A percentile compares a stretch with the other conserved stretches of the same genome.
These are phyloP conservation scores for Corynascus novoguineensis DNA, from an alignment of 495 filamentous ascomycete genomes.

Conservation along the genomic window DNA sequence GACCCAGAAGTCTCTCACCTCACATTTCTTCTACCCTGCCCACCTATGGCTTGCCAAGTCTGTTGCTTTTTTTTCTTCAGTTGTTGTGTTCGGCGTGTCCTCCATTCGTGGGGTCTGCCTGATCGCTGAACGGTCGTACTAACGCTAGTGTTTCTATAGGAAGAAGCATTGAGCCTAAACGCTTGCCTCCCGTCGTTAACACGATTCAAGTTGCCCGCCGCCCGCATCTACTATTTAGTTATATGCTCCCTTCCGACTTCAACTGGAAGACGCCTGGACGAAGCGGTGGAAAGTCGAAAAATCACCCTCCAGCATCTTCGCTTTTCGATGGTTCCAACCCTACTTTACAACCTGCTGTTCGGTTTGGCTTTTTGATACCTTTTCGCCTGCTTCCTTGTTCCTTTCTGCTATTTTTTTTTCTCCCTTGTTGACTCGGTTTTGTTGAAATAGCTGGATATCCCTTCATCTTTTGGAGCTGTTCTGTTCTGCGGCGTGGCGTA, in stretches of 20 bases:
- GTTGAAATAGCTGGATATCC: slow-evolving; percentile 13
- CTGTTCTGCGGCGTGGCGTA: slow-evolving; percentile 12
- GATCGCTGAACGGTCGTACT: background rate
- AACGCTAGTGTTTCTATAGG: background rate
- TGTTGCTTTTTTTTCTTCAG: background rate
- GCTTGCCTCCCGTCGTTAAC: too few species aligned
- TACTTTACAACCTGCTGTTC: background rate
- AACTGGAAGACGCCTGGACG: background rate
- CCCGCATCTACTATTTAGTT: too few species aligned
- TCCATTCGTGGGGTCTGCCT: too few species aligned
- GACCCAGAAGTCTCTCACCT: too few species aligned
- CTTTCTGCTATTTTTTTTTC: background rate
- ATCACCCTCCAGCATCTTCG: background rate
- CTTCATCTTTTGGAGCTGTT: background rate
- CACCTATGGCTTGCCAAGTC: slow-evolving; percentile 10
- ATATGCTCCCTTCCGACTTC: too few species aligned
- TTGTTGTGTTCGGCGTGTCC: background rate
- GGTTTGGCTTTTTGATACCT: slow-evolving; percentile 31
- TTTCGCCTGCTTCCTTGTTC: slow-evolving; percentile 18
- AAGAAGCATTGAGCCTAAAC: slow-evolving; percentile 5
- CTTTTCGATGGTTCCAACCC: background rate
- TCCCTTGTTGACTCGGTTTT: background rate
- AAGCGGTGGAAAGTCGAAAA: background rate
- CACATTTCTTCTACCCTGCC: slow-evolving; percentile 2
- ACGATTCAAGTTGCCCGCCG: too few species aligned